These are phyloP conservation scores for Dendrobium officinale DNA, from an alignment of 106 monocot genomes.

Conservation along the genomic window DNA sequence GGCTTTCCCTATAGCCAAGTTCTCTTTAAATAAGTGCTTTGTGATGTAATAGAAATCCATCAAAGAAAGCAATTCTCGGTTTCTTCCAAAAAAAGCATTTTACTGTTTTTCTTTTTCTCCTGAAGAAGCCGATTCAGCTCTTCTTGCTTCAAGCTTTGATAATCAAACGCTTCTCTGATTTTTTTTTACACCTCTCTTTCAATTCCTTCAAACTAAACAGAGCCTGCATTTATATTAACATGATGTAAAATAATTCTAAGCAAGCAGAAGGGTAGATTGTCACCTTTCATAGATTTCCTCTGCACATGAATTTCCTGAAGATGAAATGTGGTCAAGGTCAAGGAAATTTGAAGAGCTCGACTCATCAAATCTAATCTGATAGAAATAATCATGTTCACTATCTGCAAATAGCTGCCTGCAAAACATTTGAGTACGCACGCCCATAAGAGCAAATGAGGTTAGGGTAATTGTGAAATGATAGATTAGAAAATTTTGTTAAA, in stretches of 20 bases:
- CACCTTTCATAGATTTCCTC: conserved; percentile 76
- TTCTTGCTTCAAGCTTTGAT: too few relatives aligned
- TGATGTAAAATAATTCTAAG: neutral
- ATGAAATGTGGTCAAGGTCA: conserved; percentile 78
- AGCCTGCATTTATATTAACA: too few relatives aligned
- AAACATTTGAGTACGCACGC: conserved; percentile 22
- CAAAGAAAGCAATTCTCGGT: too few relatives aligned
- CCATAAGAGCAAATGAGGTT: conserved; percentile 3
- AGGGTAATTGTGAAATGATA: neutral
- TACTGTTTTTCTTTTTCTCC: too few relatives aligned
- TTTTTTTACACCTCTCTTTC: too few relatives aligned
- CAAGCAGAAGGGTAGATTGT: neutral
- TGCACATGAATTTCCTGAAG: conserved; percentile 79
- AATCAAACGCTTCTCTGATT: too few relatives aligned
- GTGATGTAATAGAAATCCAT: too few relatives aligned
- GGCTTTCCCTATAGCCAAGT: too few relatives aligned
- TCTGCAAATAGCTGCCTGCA: conserved; percentile 38
- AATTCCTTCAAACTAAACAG: too few relatives aligned
- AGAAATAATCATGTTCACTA: conserved; percentile 23
- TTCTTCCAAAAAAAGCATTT: too few relatives aligned
- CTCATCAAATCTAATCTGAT: conserved; percentile 26
- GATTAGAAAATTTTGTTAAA: neutral
- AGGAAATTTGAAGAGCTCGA: conserved; percentile 82
- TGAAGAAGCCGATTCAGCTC: too few relatives aligned
- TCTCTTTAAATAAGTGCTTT: too few relatives aligned